These are phyloP conservation scores for Stagonosporopsis cucurbitacearum DNA, from an alignment of 2,329 filamentous ascomycete species.

Conservation along the genomic window DNA sequence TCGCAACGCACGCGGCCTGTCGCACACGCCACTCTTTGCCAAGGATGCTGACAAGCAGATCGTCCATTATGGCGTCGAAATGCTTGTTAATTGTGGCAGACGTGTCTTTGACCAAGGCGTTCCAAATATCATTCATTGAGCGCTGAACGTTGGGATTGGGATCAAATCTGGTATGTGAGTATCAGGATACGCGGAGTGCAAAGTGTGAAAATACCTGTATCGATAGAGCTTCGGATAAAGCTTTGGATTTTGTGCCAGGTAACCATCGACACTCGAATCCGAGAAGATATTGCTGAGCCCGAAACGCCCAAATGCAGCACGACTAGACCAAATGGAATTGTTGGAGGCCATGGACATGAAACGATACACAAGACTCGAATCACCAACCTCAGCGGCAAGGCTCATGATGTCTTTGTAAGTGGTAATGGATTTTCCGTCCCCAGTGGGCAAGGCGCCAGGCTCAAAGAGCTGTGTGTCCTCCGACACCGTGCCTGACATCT, in stretches of 20 bases:
- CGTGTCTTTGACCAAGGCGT: conserved; percentile 88
- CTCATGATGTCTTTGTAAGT: conserved; percentile 98
- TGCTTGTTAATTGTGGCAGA: conserved; percentile 76
- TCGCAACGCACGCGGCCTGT: conserved; percentile 88
- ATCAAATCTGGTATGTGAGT: conserved; percentile 68
- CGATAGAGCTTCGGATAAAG: conserved; percentile 94
- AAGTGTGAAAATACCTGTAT: conserved; percentile 63
- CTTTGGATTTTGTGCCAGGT: conserved; percentile 82
- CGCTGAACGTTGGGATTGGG: conserved; percentile 90
- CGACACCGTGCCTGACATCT: conserved; percentile 77
- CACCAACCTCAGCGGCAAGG: conserved; percentile 93
- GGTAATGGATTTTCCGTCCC: conserved; percentile 81
- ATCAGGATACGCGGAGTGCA: no score
- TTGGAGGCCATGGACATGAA: conserved; percentile 98
- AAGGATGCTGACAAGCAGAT: conserved; percentile 83
- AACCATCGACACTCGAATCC: conserved; percentile 73
- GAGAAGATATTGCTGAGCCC: conserved; percentile 91
- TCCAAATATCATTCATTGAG: conserved; percentile 99
- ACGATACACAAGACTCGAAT: conserved; percentile 94
- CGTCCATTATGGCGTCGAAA: conserved; percentile 88
- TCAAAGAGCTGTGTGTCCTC: conserved; percentile 94
- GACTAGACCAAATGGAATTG: conserved; percentile 95
- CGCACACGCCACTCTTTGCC: conserved; percentile 93
- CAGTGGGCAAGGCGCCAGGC: conserved; percentile 85
- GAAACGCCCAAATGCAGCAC: conserved; percentile 93